Evolutionary conservation across 805 yeast genomes (phyloP).

Genomic region (Naumovozyma dairenensis): DNA sequence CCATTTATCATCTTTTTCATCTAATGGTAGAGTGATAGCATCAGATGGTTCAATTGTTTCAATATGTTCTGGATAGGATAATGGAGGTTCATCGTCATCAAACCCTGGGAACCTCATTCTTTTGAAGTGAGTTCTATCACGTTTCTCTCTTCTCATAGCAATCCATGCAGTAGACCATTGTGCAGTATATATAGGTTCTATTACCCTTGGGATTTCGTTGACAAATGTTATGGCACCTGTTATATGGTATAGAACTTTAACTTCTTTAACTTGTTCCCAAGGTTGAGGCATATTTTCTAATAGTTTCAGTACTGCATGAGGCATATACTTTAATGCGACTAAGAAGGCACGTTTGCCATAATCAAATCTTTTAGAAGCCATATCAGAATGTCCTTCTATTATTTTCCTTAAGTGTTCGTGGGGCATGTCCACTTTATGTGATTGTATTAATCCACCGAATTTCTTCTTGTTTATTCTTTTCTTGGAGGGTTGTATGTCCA

Average conservation of each 20-base stretch:
- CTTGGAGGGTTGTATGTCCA: neutral
- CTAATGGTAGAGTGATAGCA: conserved; percentile 59
- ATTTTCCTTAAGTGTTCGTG: conserved; percentile 87
- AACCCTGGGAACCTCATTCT: conserved; percentile 92
- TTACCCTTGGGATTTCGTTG: conserved; percentile 82
- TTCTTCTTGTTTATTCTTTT: conserved; percentile 13
- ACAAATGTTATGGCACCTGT: conserved; percentile 95
- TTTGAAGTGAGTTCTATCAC: conserved; percentile 81
- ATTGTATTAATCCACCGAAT: conserved; percentile 38
- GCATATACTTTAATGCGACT: conserved; percentile 89
- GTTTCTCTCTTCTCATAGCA: conserved; percentile 87
- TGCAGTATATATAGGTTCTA: conserved; percentile 82
- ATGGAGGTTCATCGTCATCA: conserved; percentile 95
- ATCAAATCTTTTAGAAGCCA: conserved; percentile 67
- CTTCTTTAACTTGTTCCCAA: conserved; percentile 85
- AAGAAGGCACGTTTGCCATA: conserved; percentile 79
- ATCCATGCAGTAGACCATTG: conserved; percentile 95
- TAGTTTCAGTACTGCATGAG: conserved; percentile 84
- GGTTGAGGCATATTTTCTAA: conserved; percentile 98
- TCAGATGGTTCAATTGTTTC: conserved; percentile 64
- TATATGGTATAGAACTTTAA: conserved; percentile 76
- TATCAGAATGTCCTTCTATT: conserved; percentile 73
- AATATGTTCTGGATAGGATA: conserved; percentile 71
- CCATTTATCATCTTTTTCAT: conserved; percentile 48
- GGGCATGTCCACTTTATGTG: conserved; percentile 75